phyloP scores from a whole-genome alignment of 805 yeast species.

The Candida maesae region DNA sequence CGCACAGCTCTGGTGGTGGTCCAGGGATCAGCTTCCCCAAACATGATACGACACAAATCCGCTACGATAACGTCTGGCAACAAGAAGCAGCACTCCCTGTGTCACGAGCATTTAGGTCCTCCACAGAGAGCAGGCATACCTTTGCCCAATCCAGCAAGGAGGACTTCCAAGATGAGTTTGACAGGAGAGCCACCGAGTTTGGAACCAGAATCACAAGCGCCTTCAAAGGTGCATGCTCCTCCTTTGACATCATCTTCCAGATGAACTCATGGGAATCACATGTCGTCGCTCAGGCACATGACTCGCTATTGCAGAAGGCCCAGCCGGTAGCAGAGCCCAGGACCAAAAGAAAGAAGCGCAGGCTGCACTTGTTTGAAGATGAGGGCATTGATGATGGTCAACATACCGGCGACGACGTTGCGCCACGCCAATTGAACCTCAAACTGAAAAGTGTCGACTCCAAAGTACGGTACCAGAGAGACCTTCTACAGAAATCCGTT shows the following conservation, averaged over 20 bases:
- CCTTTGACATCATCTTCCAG: neutral
- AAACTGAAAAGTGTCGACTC: slow-evolving; percentile 19
- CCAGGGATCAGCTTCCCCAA: neutral
- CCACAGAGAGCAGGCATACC: slow-evolving; percentile 6
- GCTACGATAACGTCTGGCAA: slow-evolving; percentile 1
- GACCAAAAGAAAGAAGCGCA: slow-evolving; percentile 13
- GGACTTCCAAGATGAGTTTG: slow-evolving; percentile 21
- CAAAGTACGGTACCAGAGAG: slow-evolving; percentile 18
- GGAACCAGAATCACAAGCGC: slow-evolving; percentile 3
- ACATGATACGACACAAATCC: neutral
- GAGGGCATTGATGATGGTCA: slow-evolving; percentile 5
- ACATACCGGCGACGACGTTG: too few relatives aligned
- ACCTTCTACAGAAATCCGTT: neutral
- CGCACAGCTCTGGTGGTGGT: neutral
- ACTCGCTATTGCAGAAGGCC: neutral
- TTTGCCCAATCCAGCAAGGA: slow-evolving; percentile 8
- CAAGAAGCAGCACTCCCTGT: slow-evolving; percentile 3
- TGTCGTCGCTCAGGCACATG: neutral
- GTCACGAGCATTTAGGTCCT: slow-evolving; percentile 10
- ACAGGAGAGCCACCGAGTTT: slow-evolving; percentile 9
- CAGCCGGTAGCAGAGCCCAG: neutral
- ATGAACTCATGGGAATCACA: neutral
- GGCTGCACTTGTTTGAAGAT: slow-evolving; percentile 37
- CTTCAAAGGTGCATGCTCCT: neutral
- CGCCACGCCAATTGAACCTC: slow-evolving; percentile 5